phyloP scores from a whole-genome alignment of 2,329 filamentous ascomycete species.

The Ampelomyces quisqualis region DNA sequence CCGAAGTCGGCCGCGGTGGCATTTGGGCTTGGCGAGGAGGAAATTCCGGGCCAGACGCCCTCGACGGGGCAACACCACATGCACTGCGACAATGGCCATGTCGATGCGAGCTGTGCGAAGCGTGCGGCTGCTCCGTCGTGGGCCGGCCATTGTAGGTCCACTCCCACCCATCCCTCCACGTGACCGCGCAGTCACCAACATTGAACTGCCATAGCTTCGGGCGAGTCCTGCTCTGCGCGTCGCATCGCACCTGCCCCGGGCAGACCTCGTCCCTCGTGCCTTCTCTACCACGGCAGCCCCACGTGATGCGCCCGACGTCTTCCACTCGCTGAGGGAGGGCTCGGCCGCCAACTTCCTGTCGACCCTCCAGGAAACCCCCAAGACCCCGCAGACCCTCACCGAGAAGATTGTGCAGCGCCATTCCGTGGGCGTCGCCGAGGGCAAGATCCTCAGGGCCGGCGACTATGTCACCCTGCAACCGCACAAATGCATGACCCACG shows the following conservation, averaged over 20 bases:
- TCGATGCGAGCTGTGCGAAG: slow-evolving; percentile 40
- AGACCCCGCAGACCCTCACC: slow-evolving; percentile 73
- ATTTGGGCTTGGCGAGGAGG: slow-evolving; percentile 20
- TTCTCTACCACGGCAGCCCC: slow-evolving; percentile 29
- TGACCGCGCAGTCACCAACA: slow-evolving; percentile 14
- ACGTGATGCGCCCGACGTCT: slow-evolving; percentile 44
- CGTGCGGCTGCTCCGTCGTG: slow-evolving; percentile 35
- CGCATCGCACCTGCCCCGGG: slow-evolving; percentile 26
- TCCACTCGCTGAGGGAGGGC: slow-evolving; percentile 64
- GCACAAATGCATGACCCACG: slow-evolving; percentile 79
- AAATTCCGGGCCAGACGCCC: slow-evolving; percentile 24
- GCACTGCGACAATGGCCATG: slow-evolving; percentile 38
- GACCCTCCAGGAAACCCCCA: slow-evolving; percentile 56
- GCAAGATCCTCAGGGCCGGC: slow-evolving; percentile 73
- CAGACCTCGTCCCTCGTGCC: slow-evolving; percentile 24
- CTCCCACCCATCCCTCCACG: neutral
- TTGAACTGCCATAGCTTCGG: slow-evolving; percentile 26
- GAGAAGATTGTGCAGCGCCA: slow-evolving; percentile 91
- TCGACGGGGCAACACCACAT: slow-evolving; percentile 21
- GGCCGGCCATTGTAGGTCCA: slow-evolving; percentile 32
- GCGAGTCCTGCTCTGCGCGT: slow-evolving; percentile 29
- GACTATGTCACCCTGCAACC: slow-evolving; percentile 81
- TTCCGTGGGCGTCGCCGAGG: slow-evolving; percentile 70
- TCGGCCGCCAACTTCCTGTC: slow-evolving; percentile 69
- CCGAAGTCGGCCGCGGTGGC: slow-evolving; percentile 33